phyloP scores from a whole-genome alignment of 208 protist genomes.

The Lotmaria passim region DNA sequence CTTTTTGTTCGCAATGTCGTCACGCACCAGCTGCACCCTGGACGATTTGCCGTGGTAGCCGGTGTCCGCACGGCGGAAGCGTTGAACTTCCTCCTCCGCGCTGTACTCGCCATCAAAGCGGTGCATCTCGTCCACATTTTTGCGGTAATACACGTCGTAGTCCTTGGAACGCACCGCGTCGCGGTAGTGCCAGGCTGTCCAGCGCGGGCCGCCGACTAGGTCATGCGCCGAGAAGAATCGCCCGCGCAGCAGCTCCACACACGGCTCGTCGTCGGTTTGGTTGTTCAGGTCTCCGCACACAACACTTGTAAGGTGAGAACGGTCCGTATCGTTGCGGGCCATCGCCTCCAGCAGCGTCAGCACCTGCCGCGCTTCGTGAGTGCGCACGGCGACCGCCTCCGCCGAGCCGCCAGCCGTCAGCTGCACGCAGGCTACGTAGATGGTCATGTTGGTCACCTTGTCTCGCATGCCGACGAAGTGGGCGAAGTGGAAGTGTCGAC shows the following conservation, averaged over 20 bases:
- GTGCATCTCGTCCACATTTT: conserved; percentile 48
- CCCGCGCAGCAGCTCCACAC: conserved; percentile 70
- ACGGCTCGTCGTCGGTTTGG: conserved; percentile 70
- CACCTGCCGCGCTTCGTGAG: conserved; percentile 67
- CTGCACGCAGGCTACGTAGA: conserved; percentile 74
- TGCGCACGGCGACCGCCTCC: conserved; percentile 53
- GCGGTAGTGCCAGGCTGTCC: conserved; percentile 81
- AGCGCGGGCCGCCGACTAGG: conserved; percentile 78
- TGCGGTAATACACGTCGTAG: conserved; percentile 50
- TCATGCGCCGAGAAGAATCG: conserved; percentile 85
- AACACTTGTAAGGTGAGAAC: conserved; percentile 58
- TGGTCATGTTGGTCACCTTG: conserved; percentile 83
- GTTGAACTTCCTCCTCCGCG: conserved; percentile 50
- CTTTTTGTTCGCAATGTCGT: conserved; percentile 21
- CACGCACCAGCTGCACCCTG: conserved; percentile 35
- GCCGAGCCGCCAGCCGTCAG: conserved; percentile 69
- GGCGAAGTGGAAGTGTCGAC: conserved; percentile 68
- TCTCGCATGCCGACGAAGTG: conserved; percentile 79
- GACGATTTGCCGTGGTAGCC: conserved; percentile 40
- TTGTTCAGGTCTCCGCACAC: conserved; percentile 88
- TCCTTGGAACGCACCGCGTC: conserved; percentile 21
- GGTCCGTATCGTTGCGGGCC: conserved; percentile 64
- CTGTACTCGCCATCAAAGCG: conserved; percentile 34
- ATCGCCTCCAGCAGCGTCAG: conserved; percentile 71
- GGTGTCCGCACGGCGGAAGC: conserved; percentile 28